Base-by-base conservation (phyloP, 805 yeast species). In the Yamadazyma sp. region DNA sequence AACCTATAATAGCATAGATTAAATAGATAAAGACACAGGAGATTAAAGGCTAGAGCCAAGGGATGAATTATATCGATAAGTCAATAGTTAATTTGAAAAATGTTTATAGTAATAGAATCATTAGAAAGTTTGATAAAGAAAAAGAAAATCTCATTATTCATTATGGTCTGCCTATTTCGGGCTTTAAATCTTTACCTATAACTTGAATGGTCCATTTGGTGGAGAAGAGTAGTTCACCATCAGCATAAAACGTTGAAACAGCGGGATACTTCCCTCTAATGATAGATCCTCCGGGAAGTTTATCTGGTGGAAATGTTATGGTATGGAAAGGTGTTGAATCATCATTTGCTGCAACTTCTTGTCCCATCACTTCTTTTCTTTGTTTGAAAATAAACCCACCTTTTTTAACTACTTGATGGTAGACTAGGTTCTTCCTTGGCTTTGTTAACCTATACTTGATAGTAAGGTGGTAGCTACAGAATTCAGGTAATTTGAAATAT, bases 261-360 rank as follows among this genome's bases (percentile, higher is more conserved):
- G 61, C 61, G 7, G 48, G 49, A 40, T 53, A 54, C 1, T 40
- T 45, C 1, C 62, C 64, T 39, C 65, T 47, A 12, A 54, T 33
- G 12, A 60, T 42, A 7, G 42, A 31, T 1, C 65, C 65, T 10
- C 61, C 58, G 1, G 65, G 64, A 9, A 60, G 28, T 6, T 46
- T 40, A n/a, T 56, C 63, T 1, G 54, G 52, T 2, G 51, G 52
- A 27, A 60, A 51, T 4, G 45, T 44, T 4, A 50, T 45, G 10
- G 34, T 36, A 35, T 58, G 53, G 13, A 20, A 19, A 3, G 51
- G 47, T 3, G 33, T 44, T 2, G 26, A 23, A 3, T 48, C 56
- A 14, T 44, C 46, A 31, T 48, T 55, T 11, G 45, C 45, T 3
- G 39, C 38, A 8, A 49, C 54, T 14, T 41, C 45, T 2, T 52